Evolutionary conservation across 441 rosid genomes (phyloP).

Genomic region (Mallotus japonicus): DNA sequence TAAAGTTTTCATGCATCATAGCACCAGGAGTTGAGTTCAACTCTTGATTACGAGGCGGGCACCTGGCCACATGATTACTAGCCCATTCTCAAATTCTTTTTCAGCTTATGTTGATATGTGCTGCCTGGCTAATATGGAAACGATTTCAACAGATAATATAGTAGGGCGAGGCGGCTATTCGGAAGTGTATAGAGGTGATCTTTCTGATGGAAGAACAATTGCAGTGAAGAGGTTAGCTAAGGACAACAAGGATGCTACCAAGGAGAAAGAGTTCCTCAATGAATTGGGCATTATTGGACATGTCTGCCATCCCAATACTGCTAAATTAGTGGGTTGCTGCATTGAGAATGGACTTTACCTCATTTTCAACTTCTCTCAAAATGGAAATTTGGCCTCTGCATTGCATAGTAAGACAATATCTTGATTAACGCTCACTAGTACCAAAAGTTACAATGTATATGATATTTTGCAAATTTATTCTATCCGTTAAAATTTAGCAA

Average conservation of each 20-base stretch:
- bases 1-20: too few relatives aligned
- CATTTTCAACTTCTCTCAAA: conserved; percentile 71
- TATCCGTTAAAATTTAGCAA: too few relatives aligned
- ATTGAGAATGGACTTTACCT: conserved; percentile 81
- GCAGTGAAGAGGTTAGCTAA: conserved; percentile 85
- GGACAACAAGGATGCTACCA: conserved; percentile 66
- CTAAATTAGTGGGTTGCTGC: conserved; percentile 79
- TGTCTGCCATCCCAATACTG: conserved; percentile 81
- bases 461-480: too few relatives aligned
- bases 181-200: conserved; percentile 85
- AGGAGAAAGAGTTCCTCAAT: conserved; percentile 81
- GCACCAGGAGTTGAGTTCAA: too few relatives aligned
- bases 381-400: conserved; percentile 74
- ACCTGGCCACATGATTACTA: too few relatives aligned
- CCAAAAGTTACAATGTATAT: too few relatives aligned
- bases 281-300: conserved; percentile 85
- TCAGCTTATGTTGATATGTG: background rate
- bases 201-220: conserved; percentile 57
- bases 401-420: conserved; percentile 52
- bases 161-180: conserved; percentile 89
- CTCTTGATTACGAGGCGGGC: too few relatives aligned
- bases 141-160: conserved; percentile 46
- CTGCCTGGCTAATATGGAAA: conserved; percentile 5
- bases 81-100: background rate
- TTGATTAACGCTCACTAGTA: too few relatives aligned